Percentiles rank a stretch among this genome's conserved stretches.
Conservation (phyloP, 2,329 filamentous ascomycete species). For the Didymella pomorum region DNA sequence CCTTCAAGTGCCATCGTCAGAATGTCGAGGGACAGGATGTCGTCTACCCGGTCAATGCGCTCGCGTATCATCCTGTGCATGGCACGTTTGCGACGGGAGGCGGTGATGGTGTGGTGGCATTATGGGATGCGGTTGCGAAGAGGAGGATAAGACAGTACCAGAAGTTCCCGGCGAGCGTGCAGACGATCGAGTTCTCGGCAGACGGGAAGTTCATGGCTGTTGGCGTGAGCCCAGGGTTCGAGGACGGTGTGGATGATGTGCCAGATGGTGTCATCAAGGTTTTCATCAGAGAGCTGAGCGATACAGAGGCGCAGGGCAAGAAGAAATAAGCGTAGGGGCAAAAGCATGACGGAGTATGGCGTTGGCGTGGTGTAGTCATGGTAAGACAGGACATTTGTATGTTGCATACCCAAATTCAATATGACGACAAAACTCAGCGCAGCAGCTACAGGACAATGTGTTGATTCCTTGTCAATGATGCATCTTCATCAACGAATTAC, state of each 20-base stretch:
- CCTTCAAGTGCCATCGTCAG: conserved; percentile 97
- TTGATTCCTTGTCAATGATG: no score
- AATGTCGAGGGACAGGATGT: conserved; percentile 75
- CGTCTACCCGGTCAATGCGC: conserved; percentile 89
- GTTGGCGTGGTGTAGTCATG: conserved; percentile 5
- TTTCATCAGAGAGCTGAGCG: conserved; percentile 81
- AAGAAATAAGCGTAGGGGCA: conserved; percentile 60
- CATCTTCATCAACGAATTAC: no score
- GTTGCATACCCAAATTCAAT: conserved; percentile 9
- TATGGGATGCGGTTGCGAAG: conserved; percentile 94
- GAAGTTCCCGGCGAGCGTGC: conserved; percentile 79
- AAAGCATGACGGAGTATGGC: conserved; percentile 18
- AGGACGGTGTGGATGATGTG: conserved; percentile 84
- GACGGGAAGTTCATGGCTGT: conserved; percentile 83
- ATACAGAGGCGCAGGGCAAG: conserved; percentile 89
- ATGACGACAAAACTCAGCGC: background rate
- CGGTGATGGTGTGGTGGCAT: conserved; percentile 87
- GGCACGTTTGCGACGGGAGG: conserved; percentile 91
- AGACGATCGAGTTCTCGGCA: conserved; percentile 76
- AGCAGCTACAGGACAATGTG: no score
- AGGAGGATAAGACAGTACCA: conserved; percentile 89
- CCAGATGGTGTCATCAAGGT: conserved; percentile 76
- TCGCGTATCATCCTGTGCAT: conserved; percentile 83
- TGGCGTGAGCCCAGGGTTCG: conserved; percentile 84
- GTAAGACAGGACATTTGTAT: conserved; percentile 1